These are phyloP conservation scores for Paracoccidioides brasiliensis DNA, from an alignment of 2,329 filamentous ascomycete genomes.

Conservation along the genomic window DNA sequence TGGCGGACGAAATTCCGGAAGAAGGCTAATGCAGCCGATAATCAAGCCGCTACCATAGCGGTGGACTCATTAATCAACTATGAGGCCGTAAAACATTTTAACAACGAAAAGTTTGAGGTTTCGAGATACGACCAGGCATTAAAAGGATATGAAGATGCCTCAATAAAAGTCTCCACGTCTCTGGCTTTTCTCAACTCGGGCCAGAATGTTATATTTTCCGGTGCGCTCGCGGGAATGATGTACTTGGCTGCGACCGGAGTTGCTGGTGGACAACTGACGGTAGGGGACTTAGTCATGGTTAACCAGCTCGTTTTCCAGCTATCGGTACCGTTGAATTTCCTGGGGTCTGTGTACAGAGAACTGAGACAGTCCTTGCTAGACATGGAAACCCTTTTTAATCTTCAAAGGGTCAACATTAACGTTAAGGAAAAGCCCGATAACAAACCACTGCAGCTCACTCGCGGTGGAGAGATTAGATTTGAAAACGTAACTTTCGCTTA, in stretches of 20 bases:
- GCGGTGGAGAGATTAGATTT: slow-evolving; percentile 81
- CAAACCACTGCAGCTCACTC: slow-evolving; percentile 55
- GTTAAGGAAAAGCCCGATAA: slow-evolving; percentile 68
- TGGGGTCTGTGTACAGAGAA: slow-evolving; percentile 96
- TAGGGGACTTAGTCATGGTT: slow-evolving; percentile 95
- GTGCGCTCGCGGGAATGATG: slow-evolving; percentile 93
- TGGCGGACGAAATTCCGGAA: slow-evolving; percentile 96
- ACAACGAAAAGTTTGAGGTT: slow-evolving; percentile 94
- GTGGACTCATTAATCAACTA: slow-evolving; percentile 98
- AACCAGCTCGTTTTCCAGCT: slow-evolving; percentile 98
- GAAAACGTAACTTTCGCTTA: slow-evolving; percentile 95
- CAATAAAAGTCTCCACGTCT: slow-evolving; percentile 93
- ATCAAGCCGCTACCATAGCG: slow-evolving; percentile 84
- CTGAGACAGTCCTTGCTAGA: slow-evolving; percentile 86
- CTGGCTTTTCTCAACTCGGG: slow-evolving; percentile 85
- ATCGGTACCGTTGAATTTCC: slow-evolving; percentile 89
- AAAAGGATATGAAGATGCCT: slow-evolving; percentile 76
- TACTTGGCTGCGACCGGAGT: slow-evolving; percentile 88
- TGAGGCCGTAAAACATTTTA: slow-evolving; percentile 98
- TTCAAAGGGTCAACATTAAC: slow-evolving; percentile 88
- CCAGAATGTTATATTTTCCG: slow-evolving; percentile 94
- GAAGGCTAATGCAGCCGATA: slow-evolving; percentile 91
- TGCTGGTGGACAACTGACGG: slow-evolving; percentile 64
- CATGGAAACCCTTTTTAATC: slow-evolving; percentile 96
- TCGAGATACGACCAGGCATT: slow-evolving; percentile 79